Base-by-base conservation (phyloP, 1,284 basidiomycete species). In the Amylostereum areolatum region DNA sequence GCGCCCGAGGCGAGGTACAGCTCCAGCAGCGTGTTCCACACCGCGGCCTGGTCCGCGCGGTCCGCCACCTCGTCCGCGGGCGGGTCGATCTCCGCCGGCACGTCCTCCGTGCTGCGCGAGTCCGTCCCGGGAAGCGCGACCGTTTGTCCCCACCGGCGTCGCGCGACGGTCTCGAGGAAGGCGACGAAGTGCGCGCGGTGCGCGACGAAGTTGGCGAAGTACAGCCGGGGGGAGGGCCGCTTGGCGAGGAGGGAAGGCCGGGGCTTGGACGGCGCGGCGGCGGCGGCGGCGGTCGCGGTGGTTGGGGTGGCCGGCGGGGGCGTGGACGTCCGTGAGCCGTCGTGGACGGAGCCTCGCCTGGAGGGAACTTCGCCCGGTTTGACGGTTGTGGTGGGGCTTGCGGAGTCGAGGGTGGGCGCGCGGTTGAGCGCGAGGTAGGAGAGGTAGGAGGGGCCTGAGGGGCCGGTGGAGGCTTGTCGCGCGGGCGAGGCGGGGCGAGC, bases 21-120 rank as follows among this genome's bases (percentile, higher is more conserved):
- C 67, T 99, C 96, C 47, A 99, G 72, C 2, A 99, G 72, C 1
- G 96, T 97, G 66, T 97, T 97, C 95, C 96, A 98, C 10, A 97
- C 85, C 0, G 92, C 87, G 9, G 80, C 75, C 63, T 96, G 92
- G 62, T 97, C 92, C 11, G 66, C 65, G 56, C 69, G 68, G 50
- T 91, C 87, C 0, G 68, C 66, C 31, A 77, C 75, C 28, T 78
- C 78, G 45, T 82, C 79, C 10, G 67, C 62, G 45, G 51, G 53
- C 37, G 57, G 56, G 52, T 60, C 66, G 47, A 51, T 48, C 34
- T 62, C 60, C 6, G 60, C 53, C 2, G 44, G 24, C 8, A 31
- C 31, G 6, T 47, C 51, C 29, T 43, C 39, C 39, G 39, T 41
- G 44, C 33, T 48, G 31, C 3, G 50, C 25, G 57, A 69, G 39